phyloP scores from a whole-genome alignment of 805 yeast species.

The Ascoidea asiatica region DNA sequence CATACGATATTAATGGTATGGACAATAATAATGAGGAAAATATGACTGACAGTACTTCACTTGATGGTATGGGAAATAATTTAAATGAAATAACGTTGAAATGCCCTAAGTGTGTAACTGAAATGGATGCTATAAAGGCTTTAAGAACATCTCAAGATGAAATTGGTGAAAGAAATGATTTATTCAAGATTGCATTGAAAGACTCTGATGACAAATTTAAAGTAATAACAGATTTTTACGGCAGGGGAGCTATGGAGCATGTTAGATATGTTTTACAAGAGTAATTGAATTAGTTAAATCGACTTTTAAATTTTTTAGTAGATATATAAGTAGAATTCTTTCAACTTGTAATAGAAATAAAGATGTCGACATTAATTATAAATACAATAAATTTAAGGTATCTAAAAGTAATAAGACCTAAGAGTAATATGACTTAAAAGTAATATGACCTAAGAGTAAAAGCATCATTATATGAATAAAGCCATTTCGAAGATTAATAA shows the following conservation, averaged over 20 bases:
- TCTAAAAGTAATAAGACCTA: too few relatives aligned
- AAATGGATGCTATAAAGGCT: constrained; percentile 50
- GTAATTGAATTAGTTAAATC: too few relatives aligned
- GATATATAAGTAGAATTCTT: too few relatives aligned
- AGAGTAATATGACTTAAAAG: too few relatives aligned
- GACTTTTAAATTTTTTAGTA: too few relatives aligned
- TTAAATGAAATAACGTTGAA: constrained; percentile 12
- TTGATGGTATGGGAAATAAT: constrained; percentile 1
- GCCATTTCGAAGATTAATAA: too few relatives aligned
- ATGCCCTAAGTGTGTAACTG: constrained; percentile 73
- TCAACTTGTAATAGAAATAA: too few relatives aligned
- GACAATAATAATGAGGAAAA: constrained; percentile 3
- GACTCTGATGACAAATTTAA: constrained; percentile 40
- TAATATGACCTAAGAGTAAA: too few relatives aligned
- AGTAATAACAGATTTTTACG: constrained; percentile 68
- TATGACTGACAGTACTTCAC: constrained; percentile 7
- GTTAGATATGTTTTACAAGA: neutral
- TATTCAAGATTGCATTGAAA: constrained; percentile 44
- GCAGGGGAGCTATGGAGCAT: constrained; percentile 71
- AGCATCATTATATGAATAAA: too few relatives aligned
- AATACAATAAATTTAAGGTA: too few relatives aligned
- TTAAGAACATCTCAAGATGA: constrained; percentile 47
- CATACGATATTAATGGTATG: constrained; percentile 10
- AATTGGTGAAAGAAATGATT: constrained; percentile 45
- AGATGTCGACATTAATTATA: too few relatives aligned